Evolutionary conservation across 2,329 filamentous ascomycete genomes (phyloP).

Genomic region (Epichloe sp.): DNA sequence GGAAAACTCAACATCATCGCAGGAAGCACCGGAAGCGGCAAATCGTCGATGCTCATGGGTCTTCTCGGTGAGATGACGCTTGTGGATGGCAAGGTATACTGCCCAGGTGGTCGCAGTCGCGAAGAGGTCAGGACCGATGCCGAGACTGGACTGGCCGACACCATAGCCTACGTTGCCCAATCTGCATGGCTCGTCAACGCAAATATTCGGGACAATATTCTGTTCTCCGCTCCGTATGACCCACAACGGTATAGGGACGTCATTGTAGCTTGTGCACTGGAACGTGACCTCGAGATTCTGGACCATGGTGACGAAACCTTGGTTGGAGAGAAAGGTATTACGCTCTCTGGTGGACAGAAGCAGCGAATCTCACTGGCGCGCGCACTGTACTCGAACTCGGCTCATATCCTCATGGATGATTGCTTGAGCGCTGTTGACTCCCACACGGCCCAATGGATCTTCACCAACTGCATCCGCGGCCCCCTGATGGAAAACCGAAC

Average conservation of each 20-base stretch:
- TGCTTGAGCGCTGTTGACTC: constrained; percentile 94
- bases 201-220: constrained; percentile 89
- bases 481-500: constrained; percentile 80
- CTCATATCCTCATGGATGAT: constrained; percentile 83
- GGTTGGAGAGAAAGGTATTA: constrained; percentile 95
- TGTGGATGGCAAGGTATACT: constrained; percentile 64
- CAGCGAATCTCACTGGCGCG: constrained; percentile 94
- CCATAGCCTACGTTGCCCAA: constrained; percentile 90
- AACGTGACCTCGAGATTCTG: constrained; percentile 83
- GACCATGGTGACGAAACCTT: constrained; percentile 86
- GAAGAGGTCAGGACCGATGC: constrained; percentile 74
- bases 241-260: constrained; percentile 77
- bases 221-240: constrained; percentile 74
- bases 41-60: constrained; percentile 92
- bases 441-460: constrained; percentile 96
- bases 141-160: constrained; percentile 77
- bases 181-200: constrained; percentile 95
- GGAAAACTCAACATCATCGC: constrained; percentile 86
- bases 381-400: constrained; percentile 89
- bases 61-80: constrained; percentile 92
- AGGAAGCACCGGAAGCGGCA: constrained; percentile 86
- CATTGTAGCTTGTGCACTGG: constrained; percentile 78
- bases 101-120: constrained; percentile 74
- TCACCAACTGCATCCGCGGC: constrained; percentile 81
- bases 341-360: constrained; percentile 92